Conservation (phyloP, 202 grass and related monocot genomes). For the Carex arenaria region DNA sequence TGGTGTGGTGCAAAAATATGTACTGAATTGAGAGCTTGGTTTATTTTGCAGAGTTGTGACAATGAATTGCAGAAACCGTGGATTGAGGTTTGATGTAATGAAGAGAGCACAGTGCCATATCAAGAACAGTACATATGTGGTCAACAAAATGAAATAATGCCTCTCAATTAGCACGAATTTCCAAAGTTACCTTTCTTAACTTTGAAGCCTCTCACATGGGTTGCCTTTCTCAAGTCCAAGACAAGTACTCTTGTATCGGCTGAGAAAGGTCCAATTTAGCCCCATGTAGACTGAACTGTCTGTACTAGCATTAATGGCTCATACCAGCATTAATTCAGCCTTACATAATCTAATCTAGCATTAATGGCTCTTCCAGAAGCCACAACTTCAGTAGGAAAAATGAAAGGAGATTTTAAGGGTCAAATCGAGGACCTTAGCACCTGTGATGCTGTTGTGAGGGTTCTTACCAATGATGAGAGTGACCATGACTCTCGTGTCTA, state of each 20-base stretch:
- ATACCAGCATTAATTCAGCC: not conserved
- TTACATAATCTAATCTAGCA: too few species aligned
- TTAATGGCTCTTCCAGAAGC: not conserved
- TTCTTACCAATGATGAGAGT: conserved; percentile 52
- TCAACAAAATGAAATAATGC: conserved; percentile 11
- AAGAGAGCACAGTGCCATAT: not conserved
- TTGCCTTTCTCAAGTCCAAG: not conserved
- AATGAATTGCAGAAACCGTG: not conserved
- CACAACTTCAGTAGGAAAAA: too few species aligned
- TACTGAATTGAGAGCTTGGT: not conserved
- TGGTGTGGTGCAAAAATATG: not conserved
- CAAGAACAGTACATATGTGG: not conserved
- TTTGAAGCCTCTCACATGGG: conserved; percentile 14
- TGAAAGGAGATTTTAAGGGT: too few species aligned
- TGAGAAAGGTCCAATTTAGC: not conserved
- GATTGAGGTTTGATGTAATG: not conserved
- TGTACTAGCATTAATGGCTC: not conserved
- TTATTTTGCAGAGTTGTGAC: not conserved
- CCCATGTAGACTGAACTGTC: not conserved
- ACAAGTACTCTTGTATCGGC: not conserved
- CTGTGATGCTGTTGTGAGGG: conserved; percentile 86
- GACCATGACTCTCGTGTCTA: conserved; percentile 87
- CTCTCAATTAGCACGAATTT: not conserved
- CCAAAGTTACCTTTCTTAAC: not conserved
- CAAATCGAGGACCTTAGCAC: conserved; percentile 38